Base-by-base conservation (phyloP, 2,329 filamentous ascomycete species). In the Talaromyces sp. region DNA sequence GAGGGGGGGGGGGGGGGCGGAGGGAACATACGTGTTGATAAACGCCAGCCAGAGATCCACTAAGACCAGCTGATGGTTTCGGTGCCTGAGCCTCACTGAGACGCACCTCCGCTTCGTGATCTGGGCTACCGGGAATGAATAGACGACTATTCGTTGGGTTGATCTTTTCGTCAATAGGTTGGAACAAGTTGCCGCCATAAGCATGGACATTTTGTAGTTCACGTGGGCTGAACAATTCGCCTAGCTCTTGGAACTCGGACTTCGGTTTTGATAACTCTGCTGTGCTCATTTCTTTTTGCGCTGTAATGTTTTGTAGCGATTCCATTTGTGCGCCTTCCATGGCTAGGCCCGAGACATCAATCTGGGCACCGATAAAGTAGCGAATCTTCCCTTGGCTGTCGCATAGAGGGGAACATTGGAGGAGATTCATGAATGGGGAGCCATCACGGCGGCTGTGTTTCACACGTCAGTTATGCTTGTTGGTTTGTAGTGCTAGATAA, bases 391-490 rank as follows among this genome's bases (percentile, higher is more conserved):
- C 88, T n/a, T 82, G 80, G 40, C 82, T 87, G 64, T 91, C 88
- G 58, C 85, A 82, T 0, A 91, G 74, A 0, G 87, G 88, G 1
- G 87, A 85, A n/a, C 84, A 81, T 84, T 89, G 89, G 20, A 90
- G 77, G 2, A 91, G 77, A 56, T 91, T 91, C 80, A 91, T 86
- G 65, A 91, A 91, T 0, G 87, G 86, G 0, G 86, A 88, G 0
- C 88, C 88, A 61, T 91, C 88, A n/a, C 87, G 83, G 29, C 87
- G 82, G 64, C 82, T 84, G 51, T 8, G 32, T 49, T 40, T 19
- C 29, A 16, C 16, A 39, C 7, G 13, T 29, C 11, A 35, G 36
- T 13, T 4, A 43, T n/a, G 17, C 2, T 13, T 9, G 45, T 49
- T 29, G 9, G 16, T 9, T 1, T 16, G 19, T 29, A 5, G 30